These are phyloP conservation scores for Neocallimastix lanati DNA, from an alignment of 192 early-diverging fungal genomes.

Conservation along the genomic window DNA sequence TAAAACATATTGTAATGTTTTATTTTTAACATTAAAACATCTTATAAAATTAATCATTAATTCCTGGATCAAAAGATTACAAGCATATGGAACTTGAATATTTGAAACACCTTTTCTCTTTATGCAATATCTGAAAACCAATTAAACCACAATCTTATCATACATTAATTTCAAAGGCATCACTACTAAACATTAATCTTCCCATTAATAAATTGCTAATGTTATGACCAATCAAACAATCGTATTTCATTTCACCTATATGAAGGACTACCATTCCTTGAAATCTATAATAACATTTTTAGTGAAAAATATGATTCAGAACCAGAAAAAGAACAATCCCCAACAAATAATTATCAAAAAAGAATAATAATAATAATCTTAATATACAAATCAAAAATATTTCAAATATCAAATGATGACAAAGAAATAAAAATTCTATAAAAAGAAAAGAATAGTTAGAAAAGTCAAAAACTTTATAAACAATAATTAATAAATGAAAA, in stretches of 20 bases:
- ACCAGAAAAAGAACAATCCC: neutral
- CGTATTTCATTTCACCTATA: conserved; percentile 95
- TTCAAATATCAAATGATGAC: too few relatives aligned
- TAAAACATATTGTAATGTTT: neutral
- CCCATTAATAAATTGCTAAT: conserved; percentile 81
- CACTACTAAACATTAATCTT: conserved; percentile 78
- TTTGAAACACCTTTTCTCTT: conserved; percentile 61
- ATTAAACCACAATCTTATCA: conserved; percentile 81
- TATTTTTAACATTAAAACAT: neutral
- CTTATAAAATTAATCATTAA: conserved; percentile 43
- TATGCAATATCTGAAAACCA: conserved; percentile 71
- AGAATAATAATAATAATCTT: too few relatives aligned
- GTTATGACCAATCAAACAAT: conserved; percentile 89
- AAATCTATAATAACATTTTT: conserved; percentile 4
- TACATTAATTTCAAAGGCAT: conserved; percentile 81
- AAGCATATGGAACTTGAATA: conserved; percentile 93
- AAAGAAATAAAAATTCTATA: neutral
- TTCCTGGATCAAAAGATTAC: conserved; percentile 96
- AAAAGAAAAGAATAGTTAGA: neutral
- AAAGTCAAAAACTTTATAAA: neutral
- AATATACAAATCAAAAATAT: too few relatives aligned
- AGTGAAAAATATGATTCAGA: neutral
- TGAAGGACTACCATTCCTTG: conserved; percentile 89
- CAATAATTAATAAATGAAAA: too few relatives aligned
- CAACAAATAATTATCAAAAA: too few relatives aligned